These are phyloP conservation scores for Yamadazyma membranifaciens DNA, from an alignment of 1,139 yeast genomes.

Conservation along the genomic window DNA sequence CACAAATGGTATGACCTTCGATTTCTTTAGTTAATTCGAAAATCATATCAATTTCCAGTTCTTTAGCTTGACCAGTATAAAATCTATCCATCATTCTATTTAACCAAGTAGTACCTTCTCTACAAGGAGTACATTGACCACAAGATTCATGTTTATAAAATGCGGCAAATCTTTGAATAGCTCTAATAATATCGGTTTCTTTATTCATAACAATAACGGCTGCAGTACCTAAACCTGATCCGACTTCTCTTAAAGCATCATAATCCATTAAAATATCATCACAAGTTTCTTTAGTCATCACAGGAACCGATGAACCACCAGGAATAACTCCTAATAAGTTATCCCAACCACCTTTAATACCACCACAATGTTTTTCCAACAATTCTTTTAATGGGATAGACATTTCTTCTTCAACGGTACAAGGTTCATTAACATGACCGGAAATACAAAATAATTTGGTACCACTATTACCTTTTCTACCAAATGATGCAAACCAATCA, in stretches of 20 bases:
- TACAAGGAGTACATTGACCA: slow-evolving; percentile 93
- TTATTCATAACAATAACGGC: slow-evolving; percentile 90
- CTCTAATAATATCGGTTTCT: slow-evolving; percentile 77
- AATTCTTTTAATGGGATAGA: slow-evolving; percentile 79
- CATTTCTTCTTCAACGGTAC: slow-evolving; percentile 93
- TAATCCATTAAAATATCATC: slow-evolving; percentile 77
- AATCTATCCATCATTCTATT: slow-evolving; percentile 82
- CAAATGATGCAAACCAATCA: slow-evolving; percentile 78
- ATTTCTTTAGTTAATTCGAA: slow-evolving; percentile 79
- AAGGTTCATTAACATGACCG: slow-evolving; percentile 87
- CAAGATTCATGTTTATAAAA: slow-evolving; percentile 90
- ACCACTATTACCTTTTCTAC: slow-evolving; percentile 81
- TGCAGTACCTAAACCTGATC: slow-evolving; percentile 87
- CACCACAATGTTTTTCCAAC: slow-evolving; percentile 86
- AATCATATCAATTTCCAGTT: slow-evolving; percentile 78
- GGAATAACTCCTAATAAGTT: slow-evolving; percentile 82
- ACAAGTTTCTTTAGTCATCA: slow-evolving; percentile 66
- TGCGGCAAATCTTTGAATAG: slow-evolving; percentile 77
- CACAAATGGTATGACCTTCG: slow-evolving; percentile 90
- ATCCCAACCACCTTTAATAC: slow-evolving; percentile 90
- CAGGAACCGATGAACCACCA: slow-evolving; percentile 86
- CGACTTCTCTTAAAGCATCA: slow-evolving; percentile 80
- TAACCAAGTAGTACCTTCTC: slow-evolving; percentile 91
- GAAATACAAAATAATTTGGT: slow-evolving; percentile 82
- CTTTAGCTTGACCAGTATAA: slow-evolving; percentile 72